Base-by-base conservation (phyloP, 164 flowering plant species). In the Annona squamosa region DNA sequence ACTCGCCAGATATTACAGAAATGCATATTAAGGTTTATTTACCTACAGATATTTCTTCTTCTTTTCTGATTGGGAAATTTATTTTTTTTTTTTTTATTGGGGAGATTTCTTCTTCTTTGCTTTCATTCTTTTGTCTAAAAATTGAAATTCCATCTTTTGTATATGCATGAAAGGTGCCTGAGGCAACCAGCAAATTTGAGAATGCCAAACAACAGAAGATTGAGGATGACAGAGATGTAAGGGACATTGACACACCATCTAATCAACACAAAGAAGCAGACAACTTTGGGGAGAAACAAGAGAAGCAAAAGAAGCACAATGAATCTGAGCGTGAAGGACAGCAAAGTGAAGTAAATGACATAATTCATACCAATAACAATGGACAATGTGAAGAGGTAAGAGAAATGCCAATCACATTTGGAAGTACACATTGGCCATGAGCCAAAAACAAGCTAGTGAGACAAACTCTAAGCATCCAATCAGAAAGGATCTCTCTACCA, bases 231-330 rank as follows among this genome's bases (percentile, higher is more conserved):
- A 19, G 66, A 7, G 19, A 2, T 65, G 63, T 59, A 4, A 18
- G 46, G 18, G 62, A 56, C 10, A 17, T 65, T 43, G 12, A 46
- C n/a, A 17, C 56, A n/a, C 2, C n/a, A 37, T 19, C 68, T 5
- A 26, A 5, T 42, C n/a, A 2, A 68, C 52, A 17, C 2, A 41
- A n/a, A 44, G 46, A 37, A 0, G 56, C 6, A 66, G 73, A 69
- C 48, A 77, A 66, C 67, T 65, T 47, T 46, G 67, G 62, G 62
- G 69, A 76, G 61, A 46, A 10, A 52, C 16, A 68, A 3, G 37
- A 67, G 48, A 59, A 68, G 46, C 45, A 46, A 46, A 65, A 19
- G 26, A 47, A 61, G 41, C 16, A 13, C 37, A 44, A 63, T 7
- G 68, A 16, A 37, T 19, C 41, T 1, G 16, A 42, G 46, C 65